Evolutionary conservation across 495 filamentous ascomycete species (phyloP).

Genomic region (Cairneyella variabilis): DNA sequence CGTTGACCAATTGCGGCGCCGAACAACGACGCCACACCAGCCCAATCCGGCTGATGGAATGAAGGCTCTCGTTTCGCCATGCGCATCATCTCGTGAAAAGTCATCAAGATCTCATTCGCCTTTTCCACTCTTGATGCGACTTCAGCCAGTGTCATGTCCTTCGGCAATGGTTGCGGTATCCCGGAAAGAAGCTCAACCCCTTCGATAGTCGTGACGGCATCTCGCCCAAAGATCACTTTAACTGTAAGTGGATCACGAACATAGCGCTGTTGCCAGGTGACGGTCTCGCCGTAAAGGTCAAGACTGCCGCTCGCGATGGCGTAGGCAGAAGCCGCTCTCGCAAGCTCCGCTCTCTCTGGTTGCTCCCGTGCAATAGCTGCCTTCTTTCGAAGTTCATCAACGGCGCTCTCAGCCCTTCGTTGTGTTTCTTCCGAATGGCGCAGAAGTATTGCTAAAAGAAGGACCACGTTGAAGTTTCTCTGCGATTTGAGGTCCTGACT

Average conservation of each 20-base stretch:
- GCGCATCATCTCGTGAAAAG: conserved; percentile 12
- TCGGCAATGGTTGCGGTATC: conserved; percentile 7
- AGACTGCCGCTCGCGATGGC: conserved; percentile 30
- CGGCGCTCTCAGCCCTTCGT: conserved; percentile 7
- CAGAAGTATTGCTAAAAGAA: conserved; percentile 12
- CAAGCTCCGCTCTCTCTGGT: conserved; percentile 26
- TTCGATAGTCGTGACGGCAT: conserved; percentile 16
- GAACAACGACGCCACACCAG: conserved; percentile 12
- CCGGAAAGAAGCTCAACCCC: conserved; percentile 27
- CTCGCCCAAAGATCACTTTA: conserved; percentile 14
- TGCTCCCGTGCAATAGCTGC: conserved; percentile 22
- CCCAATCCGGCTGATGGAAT: conserved; percentile 11
- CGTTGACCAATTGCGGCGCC: conserved; percentile 9
- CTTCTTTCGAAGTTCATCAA: conserved; percentile 23
- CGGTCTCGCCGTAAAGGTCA: conserved; percentile 23
- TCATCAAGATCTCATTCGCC: conserved; percentile 11
- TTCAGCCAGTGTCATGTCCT: conserved; percentile 11
- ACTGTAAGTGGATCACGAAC: conserved; percentile 28
- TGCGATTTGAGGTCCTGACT: conserved; percentile 7
- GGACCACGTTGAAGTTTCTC: conserved; percentile 20
- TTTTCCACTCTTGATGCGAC: conserved; percentile 10
- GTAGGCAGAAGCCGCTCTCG: conserved; percentile 24
- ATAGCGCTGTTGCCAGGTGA: conserved; percentile 31
- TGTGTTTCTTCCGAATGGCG: conserved; percentile 15
- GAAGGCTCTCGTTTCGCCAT: conserved; percentile 17